Percentiles rank a stretch among this genome's conserved stretches.
Evolutionary conservation across 2,329 filamentous ascomycete species (phyloP).

Genomic region (Cytospora chrysosperma): DNA sequence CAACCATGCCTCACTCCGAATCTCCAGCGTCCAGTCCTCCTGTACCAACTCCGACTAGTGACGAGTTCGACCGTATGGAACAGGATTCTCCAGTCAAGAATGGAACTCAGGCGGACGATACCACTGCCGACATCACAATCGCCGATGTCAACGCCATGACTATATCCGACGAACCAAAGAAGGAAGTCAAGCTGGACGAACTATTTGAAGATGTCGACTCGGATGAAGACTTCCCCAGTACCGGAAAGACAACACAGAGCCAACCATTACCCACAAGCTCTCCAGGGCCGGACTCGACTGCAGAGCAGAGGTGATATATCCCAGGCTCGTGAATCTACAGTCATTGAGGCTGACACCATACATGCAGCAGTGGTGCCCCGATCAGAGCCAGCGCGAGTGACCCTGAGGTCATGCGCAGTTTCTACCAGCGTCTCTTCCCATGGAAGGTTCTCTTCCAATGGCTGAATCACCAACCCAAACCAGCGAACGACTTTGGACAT

Average conservation of each 20-base stretch:
- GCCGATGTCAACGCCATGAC: slow-evolving; percentile 33
- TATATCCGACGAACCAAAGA: slow-evolving; percentile 34
- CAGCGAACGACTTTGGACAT: slow-evolving; percentile 84
- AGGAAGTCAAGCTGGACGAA: slow-evolving; percentile 56
- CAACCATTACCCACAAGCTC: slow-evolving; percentile 41
- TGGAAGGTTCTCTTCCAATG: slow-evolving; percentile 95
- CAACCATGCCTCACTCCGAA: slow-evolving; percentile 47
- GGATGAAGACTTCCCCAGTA: slow-evolving; percentile 61
- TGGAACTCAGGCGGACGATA: slow-evolving; percentile 30
- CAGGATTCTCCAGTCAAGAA: slow-evolving; percentile 33
- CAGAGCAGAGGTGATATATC: slow-evolving; percentile 19
- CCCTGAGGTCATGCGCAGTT: slow-evolving; percentile 83
- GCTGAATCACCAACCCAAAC: slow-evolving; percentile 89
- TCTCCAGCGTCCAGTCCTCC: slow-evolving; percentile 32
- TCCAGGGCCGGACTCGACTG: slow-evolving; percentile 42
- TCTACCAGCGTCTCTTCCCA: slow-evolving; percentile 94
- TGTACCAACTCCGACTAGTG: slow-evolving; percentile 21
- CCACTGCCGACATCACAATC: slow-evolving; percentile 43
- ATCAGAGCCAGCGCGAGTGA: slow-evolving; percentile 58
- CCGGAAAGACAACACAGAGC: slow-evolving; percentile 35
- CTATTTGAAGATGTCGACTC: slow-evolving; percentile 59
- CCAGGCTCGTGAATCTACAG: neutral
- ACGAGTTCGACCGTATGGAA: slow-evolving; percentile 28
- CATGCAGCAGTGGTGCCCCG: slow-evolving; percentile 35
- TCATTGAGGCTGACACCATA: slow-evolving; percentile 27